A percentile compares a stretch with the other conserved stretches of the same genome.
Conservation (phyloP, 2,329 filamentous ascomycete species). For the Lomentospora prolificans region DNA sequence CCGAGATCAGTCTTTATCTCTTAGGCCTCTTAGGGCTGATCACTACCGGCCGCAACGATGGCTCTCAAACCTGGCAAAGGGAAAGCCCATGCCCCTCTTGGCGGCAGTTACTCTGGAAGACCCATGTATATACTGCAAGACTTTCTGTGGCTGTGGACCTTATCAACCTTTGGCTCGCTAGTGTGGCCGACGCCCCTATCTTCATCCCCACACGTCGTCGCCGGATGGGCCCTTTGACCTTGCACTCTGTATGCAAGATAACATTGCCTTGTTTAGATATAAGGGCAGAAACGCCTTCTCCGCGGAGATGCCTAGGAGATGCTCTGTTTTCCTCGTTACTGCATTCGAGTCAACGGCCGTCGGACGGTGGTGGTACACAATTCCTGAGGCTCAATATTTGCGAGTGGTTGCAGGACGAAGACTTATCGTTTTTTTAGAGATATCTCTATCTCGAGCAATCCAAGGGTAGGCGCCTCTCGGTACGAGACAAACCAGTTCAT, state of each 20-base stretch:
- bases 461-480: too few relatives aligned
- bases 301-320: not conserved
- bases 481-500: too few relatives aligned
- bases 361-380: too few relatives aligned
- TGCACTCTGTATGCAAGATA: not conserved
- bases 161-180: not conserved
- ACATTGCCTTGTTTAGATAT: not conserved
- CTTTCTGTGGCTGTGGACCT: not conserved
- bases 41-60: too few relatives aligned
- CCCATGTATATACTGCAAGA: too few relatives aligned
- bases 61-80: too few relatives aligned
- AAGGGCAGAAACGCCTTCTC: not conserved
- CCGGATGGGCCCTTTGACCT: not conserved
- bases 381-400: not conserved
- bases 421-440: not conserved
- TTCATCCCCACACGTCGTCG: not conserved
- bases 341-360: not conserved
- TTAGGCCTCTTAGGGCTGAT: too few relatives aligned
- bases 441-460: not conserved
- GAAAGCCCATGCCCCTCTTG: not conserved
- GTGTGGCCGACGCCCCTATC: not conserved
- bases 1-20: not conserved
- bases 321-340: not conserved
- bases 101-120: too few relatives aligned
- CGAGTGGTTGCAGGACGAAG: not conserved